Conservation (phyloP, 2,329 filamentous ascomycete species). For the Allantophomopsis cytisporea region DNA sequence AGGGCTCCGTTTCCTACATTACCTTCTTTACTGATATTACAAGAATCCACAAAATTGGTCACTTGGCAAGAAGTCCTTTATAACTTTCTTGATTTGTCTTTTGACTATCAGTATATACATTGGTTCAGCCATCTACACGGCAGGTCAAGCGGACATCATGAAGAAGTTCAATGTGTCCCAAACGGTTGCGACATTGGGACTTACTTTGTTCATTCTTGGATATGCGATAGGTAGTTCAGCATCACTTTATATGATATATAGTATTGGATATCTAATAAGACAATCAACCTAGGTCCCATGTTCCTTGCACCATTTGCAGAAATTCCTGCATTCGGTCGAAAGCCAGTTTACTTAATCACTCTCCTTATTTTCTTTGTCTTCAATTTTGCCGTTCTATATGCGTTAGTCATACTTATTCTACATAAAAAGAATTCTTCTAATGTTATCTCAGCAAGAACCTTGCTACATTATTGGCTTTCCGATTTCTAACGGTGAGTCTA, state of each 20-base stretch:
- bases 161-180: constrained; percentile 18
- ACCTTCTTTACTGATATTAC: too few relatives aligned
- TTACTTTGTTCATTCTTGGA: constrained; percentile 30
- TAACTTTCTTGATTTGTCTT: constrained; percentile 30
- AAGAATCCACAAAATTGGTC: constrained; percentile 37
- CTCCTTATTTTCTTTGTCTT: constrained; percentile 44
- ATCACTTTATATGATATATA: too few relatives aligned
- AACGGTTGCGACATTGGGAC: constrained; percentile 23
- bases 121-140: constrained; percentile 27
- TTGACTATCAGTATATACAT: constrained; percentile 44
- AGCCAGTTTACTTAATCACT: constrained; percentile 52
- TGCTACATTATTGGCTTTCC: constrained; percentile 43
- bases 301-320: constrained; percentile 28
- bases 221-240: constrained; percentile 22
- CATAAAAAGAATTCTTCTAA: constrained; percentile 19
- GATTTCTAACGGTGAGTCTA: constrained; percentile 37
- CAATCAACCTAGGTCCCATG: constrained; percentile 14
- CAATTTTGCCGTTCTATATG: constrained; percentile 32
- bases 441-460: constrained; percentile 34
- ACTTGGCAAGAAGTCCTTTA: constrained; percentile 21
- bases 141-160: constrained; percentile 21
- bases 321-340: constrained; percentile 36
- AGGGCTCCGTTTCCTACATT: too few relatives aligned
- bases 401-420: constrained; percentile 7
- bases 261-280: too few relatives aligned